Evolutionary conservation across 2,329 filamentous ascomycete genomes (phyloP).

Genomic region (Aspergillus glaucus): DNA sequence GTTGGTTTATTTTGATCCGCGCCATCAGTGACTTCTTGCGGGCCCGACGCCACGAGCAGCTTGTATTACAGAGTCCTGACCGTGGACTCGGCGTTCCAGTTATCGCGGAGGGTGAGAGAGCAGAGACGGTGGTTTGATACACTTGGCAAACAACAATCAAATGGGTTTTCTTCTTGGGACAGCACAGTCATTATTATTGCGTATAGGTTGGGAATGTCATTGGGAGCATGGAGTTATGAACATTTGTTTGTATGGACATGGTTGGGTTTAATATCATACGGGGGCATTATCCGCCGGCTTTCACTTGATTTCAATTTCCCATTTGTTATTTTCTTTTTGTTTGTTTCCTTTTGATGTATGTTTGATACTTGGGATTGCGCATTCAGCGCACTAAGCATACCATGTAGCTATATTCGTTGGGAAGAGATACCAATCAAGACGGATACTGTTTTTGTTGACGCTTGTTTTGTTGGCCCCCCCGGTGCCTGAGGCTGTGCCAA

Average conservation of each 20-base stretch:
- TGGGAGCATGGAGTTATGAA: conserved; percentile 9
- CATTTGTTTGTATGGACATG: conserved; percentile 1
- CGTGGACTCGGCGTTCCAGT: conserved; percentile 77
- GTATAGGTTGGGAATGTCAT: conserved; percentile 10
- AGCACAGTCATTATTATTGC: neutral
- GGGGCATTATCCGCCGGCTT: conserved; percentile 1
- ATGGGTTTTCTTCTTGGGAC: neutral
- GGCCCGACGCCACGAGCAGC: conserved; percentile 81
- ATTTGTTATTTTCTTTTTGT: conserved; percentile 6
- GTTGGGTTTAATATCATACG: neutral
- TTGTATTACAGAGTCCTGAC: conserved; percentile 89
- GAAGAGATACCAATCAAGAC: conserved; percentile 19
- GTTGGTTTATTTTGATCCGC: conserved; percentile 95
- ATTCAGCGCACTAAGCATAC: conserved; percentile 6
- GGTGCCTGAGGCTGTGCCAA: neutral
- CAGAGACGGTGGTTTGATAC: conserved; percentile 67
- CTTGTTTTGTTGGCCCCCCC: neutral
- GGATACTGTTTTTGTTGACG: neutral
- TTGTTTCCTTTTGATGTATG: conserved; percentile 6
- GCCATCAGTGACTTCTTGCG: conserved; percentile 86
- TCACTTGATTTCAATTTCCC: conserved; percentile 2
- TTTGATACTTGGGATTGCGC: conserved; percentile 3
- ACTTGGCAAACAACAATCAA: neutral
- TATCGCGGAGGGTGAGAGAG: conserved; percentile 75
- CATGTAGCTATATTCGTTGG: conserved; percentile 12